Base-by-base conservation (phyloP, 164 flowering plant genomes). In the Macadamia integrifolia region DNA sequence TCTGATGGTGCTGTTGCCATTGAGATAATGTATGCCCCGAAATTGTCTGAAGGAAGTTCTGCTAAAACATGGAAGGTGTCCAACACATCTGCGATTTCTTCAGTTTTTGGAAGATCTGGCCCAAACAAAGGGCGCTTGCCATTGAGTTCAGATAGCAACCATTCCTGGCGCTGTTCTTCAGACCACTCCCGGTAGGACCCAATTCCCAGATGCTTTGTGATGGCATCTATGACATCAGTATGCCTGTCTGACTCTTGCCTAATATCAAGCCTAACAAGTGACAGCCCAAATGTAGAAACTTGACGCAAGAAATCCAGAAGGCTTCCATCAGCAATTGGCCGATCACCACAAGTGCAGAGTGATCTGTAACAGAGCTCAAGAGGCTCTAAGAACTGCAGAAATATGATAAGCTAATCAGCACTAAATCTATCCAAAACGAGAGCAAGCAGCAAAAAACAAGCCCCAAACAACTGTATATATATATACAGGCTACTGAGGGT, bases 191-290 rank as follows among this genome's bases (percentile, higher is more conserved):
- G 80, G 71, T 92, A 95, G 66, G 99, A 92, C 56, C 99, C 99
- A 31, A 95, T 87, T 46, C 83, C 97, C 77, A 95, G 75, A 82
- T 95, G 98, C 64, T 73, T 80, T 66, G 98, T 92, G 56, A 95
- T 89, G 67, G 98, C 97, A 79, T 95, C 99, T 42, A 95, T 74
- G 57, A 95, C 99, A 83, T 95, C 99, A 46, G 98, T 86, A 78
- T 95, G 99, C n/a, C 99, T 80, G 59, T 95, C 99, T 0, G 99
- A 95, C 70, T 95, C 99, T 83, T 95, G 99, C 72, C 99, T 81
- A 43, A 95, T 92, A 74, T 95, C 99, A 58, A 95, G 91, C 69
- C 91, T 83, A 70, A 95, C 98, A 48, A 95, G 88, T 30, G 99
- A 84, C 53, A 95, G 83, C 1, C 99, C 99, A 75, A 95, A 95